phyloP scores from a whole-genome alignment of 163 green algal genomes.

The Dunaliella salina region DNA sequence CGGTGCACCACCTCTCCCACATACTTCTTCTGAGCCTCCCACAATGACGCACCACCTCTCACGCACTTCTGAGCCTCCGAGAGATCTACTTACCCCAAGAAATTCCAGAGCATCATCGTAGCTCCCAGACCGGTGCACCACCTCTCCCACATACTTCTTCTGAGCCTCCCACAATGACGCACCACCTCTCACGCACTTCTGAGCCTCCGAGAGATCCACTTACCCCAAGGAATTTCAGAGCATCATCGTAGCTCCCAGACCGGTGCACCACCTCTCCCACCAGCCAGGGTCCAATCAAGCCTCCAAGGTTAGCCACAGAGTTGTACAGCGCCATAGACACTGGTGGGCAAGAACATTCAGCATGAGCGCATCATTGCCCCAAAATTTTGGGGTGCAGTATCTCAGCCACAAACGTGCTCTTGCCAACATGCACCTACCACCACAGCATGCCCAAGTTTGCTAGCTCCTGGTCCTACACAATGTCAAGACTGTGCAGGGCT shows the following conservation, averaged over 20 bases:
- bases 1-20: slow-evolving; percentile 30
- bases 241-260: slow-evolving; percentile 19
- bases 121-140: slow-evolving; percentile 19
- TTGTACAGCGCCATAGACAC: slow-evolving; percentile 36
- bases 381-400: too few species aligned
- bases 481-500: too few species aligned
- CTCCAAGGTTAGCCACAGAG: slow-evolving; percentile 30
- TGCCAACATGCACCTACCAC: too few species aligned
- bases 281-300: slow-evolving; percentile 25
- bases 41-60: too few species aligned
- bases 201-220: neutral
- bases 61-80: too few species aligned
- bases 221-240: slow-evolving; percentile 18
- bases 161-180: too few species aligned
- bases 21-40: too few species aligned
- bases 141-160: slow-evolving; percentile 30
- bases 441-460: too few species aligned
- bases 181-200: too few species aligned
- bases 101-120: slow-evolving; percentile 24
- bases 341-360: neutral
- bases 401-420: too few species aligned
- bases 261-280: slow-evolving; percentile 30
- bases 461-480: too few species aligned
- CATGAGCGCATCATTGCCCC: too few species aligned
- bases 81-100: slow-evolving; percentile 8